phyloP scores from a whole-genome alignment of 2,329 filamentous ascomycete genomes.

The Phialophora macrospora region DNA sequence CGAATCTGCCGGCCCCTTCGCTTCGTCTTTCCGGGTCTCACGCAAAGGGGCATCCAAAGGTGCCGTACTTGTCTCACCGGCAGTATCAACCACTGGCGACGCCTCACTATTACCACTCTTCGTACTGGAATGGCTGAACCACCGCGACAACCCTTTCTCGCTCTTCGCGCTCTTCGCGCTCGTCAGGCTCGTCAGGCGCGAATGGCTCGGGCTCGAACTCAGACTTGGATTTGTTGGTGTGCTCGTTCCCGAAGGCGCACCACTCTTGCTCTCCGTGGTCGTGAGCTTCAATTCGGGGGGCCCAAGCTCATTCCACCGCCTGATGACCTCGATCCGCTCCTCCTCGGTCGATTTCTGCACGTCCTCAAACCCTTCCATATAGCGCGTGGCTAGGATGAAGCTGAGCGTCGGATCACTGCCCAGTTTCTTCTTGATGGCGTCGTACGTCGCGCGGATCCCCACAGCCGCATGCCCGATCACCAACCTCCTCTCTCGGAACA shows the following conservation, averaged over 20 bases:
- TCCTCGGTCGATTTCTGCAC: conserved; percentile 37
- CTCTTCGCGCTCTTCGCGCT: conserved; percentile 1
- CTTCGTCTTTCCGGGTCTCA: not conserved
- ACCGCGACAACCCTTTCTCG: not conserved
- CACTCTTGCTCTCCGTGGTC: conserved; percentile 9
- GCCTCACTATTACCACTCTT: conserved; percentile 10
- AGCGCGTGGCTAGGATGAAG: conserved; percentile 41
- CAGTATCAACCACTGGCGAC: not conserved
- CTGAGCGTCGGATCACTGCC: conserved; percentile 37
- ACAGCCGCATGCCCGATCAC: conserved; percentile 31
- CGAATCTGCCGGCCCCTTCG: not conserved
- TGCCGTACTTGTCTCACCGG: not conserved
- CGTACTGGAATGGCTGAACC: conserved; percentile 9
- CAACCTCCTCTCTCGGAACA: conserved; percentile 65
- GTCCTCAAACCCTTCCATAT: conserved; percentile 40
- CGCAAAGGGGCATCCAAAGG: not conserved
- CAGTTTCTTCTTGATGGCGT: conserved; percentile 38
- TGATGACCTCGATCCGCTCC: conserved; percentile 39
- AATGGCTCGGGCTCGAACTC: not conserved
- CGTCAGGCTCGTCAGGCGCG: conserved; percentile 6
- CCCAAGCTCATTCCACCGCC: conserved; percentile 37
- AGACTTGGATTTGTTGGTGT: not conserved
- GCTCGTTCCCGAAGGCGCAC: not conserved
- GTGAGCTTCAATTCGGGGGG: conserved; percentile 27
- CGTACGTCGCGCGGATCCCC: conserved; percentile 38